phyloP scores from a whole-genome alignment of 345 rosid species.

The Linum trigynum region DNA sequence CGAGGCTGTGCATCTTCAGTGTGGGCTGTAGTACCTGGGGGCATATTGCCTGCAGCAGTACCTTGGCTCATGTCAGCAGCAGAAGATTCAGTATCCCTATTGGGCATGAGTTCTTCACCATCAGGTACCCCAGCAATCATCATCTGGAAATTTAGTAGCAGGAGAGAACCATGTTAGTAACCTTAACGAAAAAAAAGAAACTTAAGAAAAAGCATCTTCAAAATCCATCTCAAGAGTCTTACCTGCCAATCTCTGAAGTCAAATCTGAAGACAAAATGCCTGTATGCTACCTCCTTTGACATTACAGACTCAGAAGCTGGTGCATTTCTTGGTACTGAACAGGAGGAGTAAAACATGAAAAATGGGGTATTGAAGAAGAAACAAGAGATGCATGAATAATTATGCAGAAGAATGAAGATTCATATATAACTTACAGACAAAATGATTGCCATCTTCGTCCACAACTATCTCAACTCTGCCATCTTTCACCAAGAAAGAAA shows the following conservation, averaged over 20 bases:
- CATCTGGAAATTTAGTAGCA: constrained; percentile 27
- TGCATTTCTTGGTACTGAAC: constrained; percentile 75
- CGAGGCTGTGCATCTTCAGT: constrained; percentile 28
- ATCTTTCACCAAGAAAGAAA: constrained; percentile 83
- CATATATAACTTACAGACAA: constrained; percentile 47
- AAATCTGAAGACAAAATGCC: constrained; percentile 80
- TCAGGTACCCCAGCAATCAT: constrained; percentile 41
- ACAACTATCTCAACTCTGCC: constrained; percentile 63
- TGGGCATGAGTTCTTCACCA: constrained; percentile 80
- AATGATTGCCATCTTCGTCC: constrained; percentile 52
- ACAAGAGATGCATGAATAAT: neutral
- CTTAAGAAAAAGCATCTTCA: neutral
- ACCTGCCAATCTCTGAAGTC: constrained; percentile 95
- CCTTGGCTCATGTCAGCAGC: neutral
- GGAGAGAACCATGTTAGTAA: neutral
- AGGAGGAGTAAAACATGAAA: neutral
- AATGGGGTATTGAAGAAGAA: neutral
- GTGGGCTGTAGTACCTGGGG: constrained; percentile 15
- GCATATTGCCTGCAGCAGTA: constrained; percentile 15
- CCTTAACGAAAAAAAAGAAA: neutral
- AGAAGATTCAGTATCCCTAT: constrained; percentile 22
- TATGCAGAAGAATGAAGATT: neutral
- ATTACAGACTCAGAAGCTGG: constrained; percentile 46
- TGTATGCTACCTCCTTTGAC: constrained; percentile 52
- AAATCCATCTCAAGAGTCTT: neutral